These are phyloP conservation scores for Vigna angularis DNA, from an alignment of 306 rosid species.

Conservation along the genomic window DNA sequence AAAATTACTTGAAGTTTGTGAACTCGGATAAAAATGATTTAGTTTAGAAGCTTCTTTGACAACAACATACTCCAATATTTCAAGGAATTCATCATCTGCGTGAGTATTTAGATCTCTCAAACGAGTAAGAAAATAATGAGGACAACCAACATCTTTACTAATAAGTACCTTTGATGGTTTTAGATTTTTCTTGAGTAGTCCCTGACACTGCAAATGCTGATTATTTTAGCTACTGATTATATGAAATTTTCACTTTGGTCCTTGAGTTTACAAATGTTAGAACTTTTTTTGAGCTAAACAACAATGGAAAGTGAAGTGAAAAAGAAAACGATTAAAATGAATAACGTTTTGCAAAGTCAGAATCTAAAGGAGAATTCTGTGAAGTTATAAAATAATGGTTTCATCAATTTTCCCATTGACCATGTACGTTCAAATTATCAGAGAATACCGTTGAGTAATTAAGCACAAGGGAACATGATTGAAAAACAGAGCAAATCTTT, in stretches of 20 bases:
- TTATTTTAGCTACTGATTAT: background rate
- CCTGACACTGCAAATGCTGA: background rate
- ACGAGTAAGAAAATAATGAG: conserved; percentile 7
- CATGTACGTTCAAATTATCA: background rate
- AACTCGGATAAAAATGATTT: conserved; percentile 44
- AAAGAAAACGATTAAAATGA: background rate
- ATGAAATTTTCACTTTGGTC: background rate
- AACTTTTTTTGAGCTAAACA: background rate
- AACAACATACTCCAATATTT: background rate
- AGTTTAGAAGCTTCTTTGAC: conserved; percentile 49
- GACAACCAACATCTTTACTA: conserved; percentile 2
- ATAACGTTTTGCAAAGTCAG: background rate
- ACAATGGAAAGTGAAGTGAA: background rate
- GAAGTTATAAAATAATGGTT: background rate
- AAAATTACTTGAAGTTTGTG: conserved; percentile 56
- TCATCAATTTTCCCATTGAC: background rate
- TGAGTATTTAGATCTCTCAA: background rate
- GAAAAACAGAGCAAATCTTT: background rate
- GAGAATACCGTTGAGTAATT: background rate
- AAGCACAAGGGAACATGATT: background rate
- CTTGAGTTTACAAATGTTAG: background rate
- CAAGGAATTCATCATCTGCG: background rate
- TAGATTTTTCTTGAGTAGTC: conserved; percentile 4
- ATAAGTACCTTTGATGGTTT: background rate
- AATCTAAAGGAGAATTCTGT: background rate